Evolutionary conservation across 176 grass and related monocot genomes (phyloP), one percentile per base, ranked within the genome.

Genomic region (Pontederia crassipes): DNA sequence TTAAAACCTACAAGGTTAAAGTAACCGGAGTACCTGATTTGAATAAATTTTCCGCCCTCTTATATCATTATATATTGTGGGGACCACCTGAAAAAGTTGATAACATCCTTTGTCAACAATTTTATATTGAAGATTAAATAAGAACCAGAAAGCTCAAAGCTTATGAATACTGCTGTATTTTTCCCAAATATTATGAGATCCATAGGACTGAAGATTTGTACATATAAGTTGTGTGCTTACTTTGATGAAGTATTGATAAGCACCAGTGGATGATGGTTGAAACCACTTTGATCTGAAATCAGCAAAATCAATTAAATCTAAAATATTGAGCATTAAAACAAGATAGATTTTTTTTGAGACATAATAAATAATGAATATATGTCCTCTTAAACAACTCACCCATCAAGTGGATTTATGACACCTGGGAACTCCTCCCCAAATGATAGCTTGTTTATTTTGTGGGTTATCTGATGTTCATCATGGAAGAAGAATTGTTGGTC

Each of bases 161-260:
- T 40, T 40, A 40, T 40, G 6, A 40, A 40, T 40, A 40, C 32
- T 40, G 32, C 32, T 40, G 2, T 40, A 4, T 4, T 4, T 40
- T 40, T 40, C 32, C 6, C 32, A 40, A 40, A 40, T 40, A 40
- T 3, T 7, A 52, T 51, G 46, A 32, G 17, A 52, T 49, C 46
- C 10, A 51, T 58, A 4, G 8, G 17, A 1, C 26, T 58, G 14
- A 48, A 48, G 15, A 48, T 27, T 16, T 20, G 65, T 52, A 69
- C 11, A 66, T 69, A 18, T 29, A 78, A 61, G n/a, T 15, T 65
- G 48, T 13, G 20, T 10, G 69, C 74, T 80, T 46, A 81, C 93
- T 78, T 98, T 98, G 77, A 92, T 86, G 69, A 98, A 98, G 66
- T 98, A 98, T 17, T 92, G 93, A 66, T 98, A 92, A 75, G 82